phyloP scores from a whole-genome alignment of 257 asterid species.

The Solanum infundibuliforme region DNA sequence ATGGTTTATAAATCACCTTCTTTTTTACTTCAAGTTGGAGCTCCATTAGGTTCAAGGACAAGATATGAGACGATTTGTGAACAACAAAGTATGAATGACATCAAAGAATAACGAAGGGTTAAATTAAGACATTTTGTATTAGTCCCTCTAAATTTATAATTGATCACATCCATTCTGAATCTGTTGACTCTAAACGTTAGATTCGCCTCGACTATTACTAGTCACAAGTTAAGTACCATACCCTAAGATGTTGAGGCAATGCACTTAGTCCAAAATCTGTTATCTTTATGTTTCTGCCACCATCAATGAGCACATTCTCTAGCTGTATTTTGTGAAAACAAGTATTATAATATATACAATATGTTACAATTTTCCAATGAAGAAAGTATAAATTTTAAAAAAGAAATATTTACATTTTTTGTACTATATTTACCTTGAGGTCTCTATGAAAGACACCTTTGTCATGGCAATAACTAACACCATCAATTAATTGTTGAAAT shows the following conservation, averaged over 20 bases:
- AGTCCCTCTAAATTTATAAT: background rate
- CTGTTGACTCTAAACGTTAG: background rate
- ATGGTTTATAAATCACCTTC: background rate
- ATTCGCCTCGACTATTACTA: background rate
- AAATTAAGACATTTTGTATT: background rate
- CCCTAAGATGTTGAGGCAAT: constrained; percentile 91
- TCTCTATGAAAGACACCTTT: constrained; percentile 93
- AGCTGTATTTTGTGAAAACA: constrained; percentile 43
- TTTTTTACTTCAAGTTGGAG: background rate
- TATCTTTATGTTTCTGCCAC: constrained; percentile 55
- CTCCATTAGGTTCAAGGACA: background rate
- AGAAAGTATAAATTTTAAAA: background rate
- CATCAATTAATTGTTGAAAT: constrained; percentile 89
- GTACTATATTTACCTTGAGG: constrained; percentile 40
- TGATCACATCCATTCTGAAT: background rate
- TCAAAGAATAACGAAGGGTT: background rate
- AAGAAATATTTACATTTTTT: background rate
- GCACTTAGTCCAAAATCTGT: constrained; percentile 98
- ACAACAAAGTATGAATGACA: background rate
- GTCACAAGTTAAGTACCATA: constrained; percentile 7
- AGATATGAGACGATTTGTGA: background rate
- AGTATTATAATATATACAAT: background rate
- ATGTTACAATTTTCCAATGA: background rate
- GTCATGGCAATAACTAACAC: constrained; percentile 80
- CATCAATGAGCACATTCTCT: constrained; percentile 78